phyloP scores from a whole-genome alignment of 2,329 filamentous ascomycete species.

The Xylaria sp. region DNA sequence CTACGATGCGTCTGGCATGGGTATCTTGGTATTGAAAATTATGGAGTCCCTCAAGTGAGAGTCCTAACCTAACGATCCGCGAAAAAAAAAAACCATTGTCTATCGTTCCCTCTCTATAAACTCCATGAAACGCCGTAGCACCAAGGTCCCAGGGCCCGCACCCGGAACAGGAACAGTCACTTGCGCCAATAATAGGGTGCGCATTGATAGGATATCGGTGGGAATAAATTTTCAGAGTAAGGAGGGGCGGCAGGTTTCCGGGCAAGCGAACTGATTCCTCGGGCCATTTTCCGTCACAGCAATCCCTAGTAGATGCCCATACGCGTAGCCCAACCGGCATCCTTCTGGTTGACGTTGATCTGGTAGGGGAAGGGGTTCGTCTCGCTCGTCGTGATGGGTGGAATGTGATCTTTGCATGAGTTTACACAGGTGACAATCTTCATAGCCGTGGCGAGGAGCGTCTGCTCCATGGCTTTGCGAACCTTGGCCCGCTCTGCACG shows the following conservation, averaged over 20 bases:
- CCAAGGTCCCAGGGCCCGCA: conserved; percentile 4
- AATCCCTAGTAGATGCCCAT: conserved; percentile 50
- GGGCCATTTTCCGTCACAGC: conserved; percentile 3
- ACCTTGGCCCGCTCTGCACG: conserved; percentile 84
- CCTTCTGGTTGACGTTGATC: conserved; percentile 86
- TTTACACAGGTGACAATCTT: conserved; percentile 92
- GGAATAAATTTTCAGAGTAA: conserved; percentile 9
- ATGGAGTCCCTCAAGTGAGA: conserved; percentile 22
- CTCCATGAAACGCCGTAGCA: conserved; percentile 35
- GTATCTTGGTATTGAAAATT: conserved; percentile 36
- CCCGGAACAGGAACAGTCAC: conserved; percentile 17
- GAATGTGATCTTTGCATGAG: conserved; percentile 92
- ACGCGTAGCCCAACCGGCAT: conserved; percentile 79
- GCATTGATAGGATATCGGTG: conserved; percentile 21
- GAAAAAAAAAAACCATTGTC: conserved; percentile 30
- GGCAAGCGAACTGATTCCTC: conserved; percentile 8
- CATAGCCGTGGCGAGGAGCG: conserved; percentile 84
- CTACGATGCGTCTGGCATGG: conserved; percentile 19
- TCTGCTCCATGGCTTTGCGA: conserved; percentile 89
- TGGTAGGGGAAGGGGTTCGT: conserved; percentile 95
- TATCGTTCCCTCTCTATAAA: conserved; percentile 33
- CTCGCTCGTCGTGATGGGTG: conserved; percentile 91
- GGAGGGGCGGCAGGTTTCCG: background rate
- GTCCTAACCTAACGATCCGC: conserved; percentile 29
- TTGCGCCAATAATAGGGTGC: background rate